These are phyloP conservation scores for Syzygium grande DNA, from an alignment of 345 rosid species.

Conservation along the genomic window DNA sequence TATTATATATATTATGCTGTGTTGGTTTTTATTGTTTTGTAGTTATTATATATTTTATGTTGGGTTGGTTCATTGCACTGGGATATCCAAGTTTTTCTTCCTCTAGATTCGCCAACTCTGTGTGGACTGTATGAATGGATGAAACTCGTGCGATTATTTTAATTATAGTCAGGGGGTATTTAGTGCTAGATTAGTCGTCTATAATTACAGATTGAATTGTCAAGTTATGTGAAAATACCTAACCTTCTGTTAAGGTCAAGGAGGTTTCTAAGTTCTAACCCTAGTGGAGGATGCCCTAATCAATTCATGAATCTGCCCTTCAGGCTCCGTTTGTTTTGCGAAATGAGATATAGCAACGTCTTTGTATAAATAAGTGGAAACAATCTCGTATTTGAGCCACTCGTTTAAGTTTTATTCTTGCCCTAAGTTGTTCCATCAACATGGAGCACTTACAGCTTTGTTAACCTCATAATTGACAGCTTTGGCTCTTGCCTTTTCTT, in stretches of 20 bases:
- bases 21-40: not conserved
- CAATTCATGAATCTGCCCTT: not conserved
- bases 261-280: not conserved
- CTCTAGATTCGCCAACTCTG: not conserved
- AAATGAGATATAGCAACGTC: not conserved
- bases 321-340: too few species aligned
- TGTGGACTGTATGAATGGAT: not conserved
- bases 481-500: not conserved
- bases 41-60: not conserved
- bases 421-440: not conserved
- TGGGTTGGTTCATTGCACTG: not conserved
- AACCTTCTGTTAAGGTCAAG: not conserved
- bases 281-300: not conserved
- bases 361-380: not conserved
- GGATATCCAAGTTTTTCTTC: not conserved
- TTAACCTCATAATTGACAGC: not conserved
- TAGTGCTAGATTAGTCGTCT: not conserved
- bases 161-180: not conserved
- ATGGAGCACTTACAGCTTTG: not conserved
- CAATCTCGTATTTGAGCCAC: not conserved
- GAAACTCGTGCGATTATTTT: not conserved
- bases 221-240: not conserved
- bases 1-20: not conserved
- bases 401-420: not conserved
- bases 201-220: not conserved